These are phyloP conservation scores for Aaosphaeria pasadenensis DNA, from an alignment of 2,329 filamentous ascomycete genomes.

Conservation along the genomic window DNA sequence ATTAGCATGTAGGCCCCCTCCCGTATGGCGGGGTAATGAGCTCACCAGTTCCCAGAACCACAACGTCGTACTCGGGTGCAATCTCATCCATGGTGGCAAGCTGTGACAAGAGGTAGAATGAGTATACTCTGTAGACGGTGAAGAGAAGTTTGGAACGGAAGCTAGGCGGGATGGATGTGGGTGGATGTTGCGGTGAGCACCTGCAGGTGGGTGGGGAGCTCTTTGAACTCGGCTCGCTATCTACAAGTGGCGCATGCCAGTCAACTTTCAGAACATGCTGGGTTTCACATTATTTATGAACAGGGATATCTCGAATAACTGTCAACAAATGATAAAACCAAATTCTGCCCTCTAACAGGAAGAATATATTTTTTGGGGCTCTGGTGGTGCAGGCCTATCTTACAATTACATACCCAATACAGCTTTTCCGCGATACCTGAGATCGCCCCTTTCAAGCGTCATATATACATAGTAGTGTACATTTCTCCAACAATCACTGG, in stretches of 20 bases:
- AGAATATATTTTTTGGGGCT: no score
- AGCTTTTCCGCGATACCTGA: no score
- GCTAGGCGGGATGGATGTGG: neutral
- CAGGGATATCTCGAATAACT: no score
- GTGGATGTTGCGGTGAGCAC: conserved; percentile 13
- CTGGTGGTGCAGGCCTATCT: no score
- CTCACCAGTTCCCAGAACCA: conserved; percentile 96
- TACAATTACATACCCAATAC: no score
- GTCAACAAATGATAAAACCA: no score
- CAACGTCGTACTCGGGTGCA: conserved; percentile 95
- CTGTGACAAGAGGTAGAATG: conserved; percentile 6
- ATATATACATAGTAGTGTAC: no score
- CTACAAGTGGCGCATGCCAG: conserved; percentile 13
- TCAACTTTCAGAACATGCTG: conserved; percentile 1
- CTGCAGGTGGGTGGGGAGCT: conserved; percentile 23
- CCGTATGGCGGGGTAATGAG: conserved; percentile 40
- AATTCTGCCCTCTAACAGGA: no score
- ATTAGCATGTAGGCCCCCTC: conserved; percentile 24
- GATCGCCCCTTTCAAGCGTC: no score
- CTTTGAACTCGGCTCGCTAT: conserved; percentile 22
- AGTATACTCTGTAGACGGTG: neutral
- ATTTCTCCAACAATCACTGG: no score
- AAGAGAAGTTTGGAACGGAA: neutral
- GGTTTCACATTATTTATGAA: no score
- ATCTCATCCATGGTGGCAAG: conserved; percentile 84